phyloP scores from a whole-genome alignment of 345 rosid genomes.

The Hibiscus trionum region DNA sequence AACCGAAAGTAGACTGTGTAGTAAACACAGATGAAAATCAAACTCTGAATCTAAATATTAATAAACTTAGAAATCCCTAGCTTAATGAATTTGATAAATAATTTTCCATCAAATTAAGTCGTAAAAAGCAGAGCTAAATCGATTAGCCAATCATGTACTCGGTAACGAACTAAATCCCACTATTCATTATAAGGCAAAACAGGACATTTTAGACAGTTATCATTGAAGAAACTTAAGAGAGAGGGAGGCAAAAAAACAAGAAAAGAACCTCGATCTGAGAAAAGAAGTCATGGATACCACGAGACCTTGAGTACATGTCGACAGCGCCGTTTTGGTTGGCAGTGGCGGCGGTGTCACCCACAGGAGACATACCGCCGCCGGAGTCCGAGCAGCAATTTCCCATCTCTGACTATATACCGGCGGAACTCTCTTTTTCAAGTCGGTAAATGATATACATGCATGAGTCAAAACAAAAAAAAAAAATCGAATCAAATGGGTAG shows the following conservation, averaged over 20 bases:
- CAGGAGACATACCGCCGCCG: constrained; percentile 53
- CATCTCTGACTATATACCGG: constrained; percentile 31
- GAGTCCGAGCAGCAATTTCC: constrained; percentile 86
- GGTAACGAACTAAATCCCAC: not conserved
- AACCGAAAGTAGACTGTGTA: not conserved
- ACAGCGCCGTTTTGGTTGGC: constrained; percentile 57
- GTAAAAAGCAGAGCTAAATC: not conserved
- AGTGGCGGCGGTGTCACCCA: constrained; percentile 35
- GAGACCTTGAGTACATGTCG: constrained; percentile 51
- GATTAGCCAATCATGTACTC: not conserved
- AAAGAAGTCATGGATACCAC: constrained; percentile 55
- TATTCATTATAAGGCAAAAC: not conserved
- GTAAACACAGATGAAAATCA: not conserved
- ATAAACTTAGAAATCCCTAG: not conserved
- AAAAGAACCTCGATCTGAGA: constrained; percentile 76
- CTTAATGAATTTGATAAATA: not conserved
- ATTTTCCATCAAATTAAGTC: not conserved
- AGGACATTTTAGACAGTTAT: not conserved
- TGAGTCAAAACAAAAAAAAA: not conserved
- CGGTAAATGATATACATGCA: not conserved
- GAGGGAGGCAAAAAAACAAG: not conserved
- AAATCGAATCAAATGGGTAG: not conserved
- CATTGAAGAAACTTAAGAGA: not conserved
- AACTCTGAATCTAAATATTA: not conserved
- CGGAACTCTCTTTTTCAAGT: not conserved